Evolutionary conservation across 2,329 filamentous ascomycete species (phyloP), one percentile per base, ranked within the genome.

Genomic region (Neoscytalidium dimidiatum): DNA sequence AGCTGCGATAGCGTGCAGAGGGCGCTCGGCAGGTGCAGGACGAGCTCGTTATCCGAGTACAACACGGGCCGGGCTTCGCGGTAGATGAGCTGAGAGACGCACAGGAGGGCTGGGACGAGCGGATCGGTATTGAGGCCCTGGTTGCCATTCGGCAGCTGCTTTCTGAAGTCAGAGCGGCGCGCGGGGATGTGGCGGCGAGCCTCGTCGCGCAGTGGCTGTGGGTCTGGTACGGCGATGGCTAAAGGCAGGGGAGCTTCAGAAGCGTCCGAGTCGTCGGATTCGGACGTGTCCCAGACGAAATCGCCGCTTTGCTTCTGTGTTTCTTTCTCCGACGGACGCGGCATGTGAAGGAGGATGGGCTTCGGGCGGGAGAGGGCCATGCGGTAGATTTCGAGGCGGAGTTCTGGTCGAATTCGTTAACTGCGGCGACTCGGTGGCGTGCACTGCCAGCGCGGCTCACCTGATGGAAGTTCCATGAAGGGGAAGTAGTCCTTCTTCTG

Each of bases 371-470:
- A 66, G 17, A 79, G 73, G 0, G 73, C 72, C 70, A 75, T 73
- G 64, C 79, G 73, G 69, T 82, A 83, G 64, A 83, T 78, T 65
- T 79, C 74, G 21, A 81, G 70, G 19, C 80, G 74, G n/a, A 82
- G 73, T 68, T 82, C 81, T n/a, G 80, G 79, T n/a, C 82, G 17
- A 8, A 71, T 13, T n/a, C 17, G 62, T 58, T 35, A 49, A 17
- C 6, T 14, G 14, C 35, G 14, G 43, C 52, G n/a, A 8, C n/a
- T 13, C 13, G 3, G 14, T 23, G 26, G 48, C 11, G 14, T 11
- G 14, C 26, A 14, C 19, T 28, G 23, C 5, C 52, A 19, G 53
- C 53, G 53, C 53, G 23, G 38, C 62, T 57, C 29, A 64, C 62
- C 62, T 31, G 62, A 64, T 19, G 62, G 62, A 14, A 64, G 43